These are phyloP conservation scores for Caryopteris hybrid DNA, from an alignment of 305 asterid species.

Conservation along the genomic window DNA sequence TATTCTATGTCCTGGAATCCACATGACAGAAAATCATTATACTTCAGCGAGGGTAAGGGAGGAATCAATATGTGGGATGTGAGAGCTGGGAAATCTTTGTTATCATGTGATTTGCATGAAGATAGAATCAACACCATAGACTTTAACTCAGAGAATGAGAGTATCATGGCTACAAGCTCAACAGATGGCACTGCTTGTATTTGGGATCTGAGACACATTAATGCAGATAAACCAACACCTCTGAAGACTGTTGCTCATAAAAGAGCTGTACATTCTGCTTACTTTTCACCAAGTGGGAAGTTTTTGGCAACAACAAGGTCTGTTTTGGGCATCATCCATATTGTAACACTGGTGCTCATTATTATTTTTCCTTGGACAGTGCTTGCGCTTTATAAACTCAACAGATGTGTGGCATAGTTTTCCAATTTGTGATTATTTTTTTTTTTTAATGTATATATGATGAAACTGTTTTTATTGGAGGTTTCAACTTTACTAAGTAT, in stretches of 20 bases:
- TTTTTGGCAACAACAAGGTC: constrained; percentile 89
- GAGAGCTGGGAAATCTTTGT: constrained; percentile 58
- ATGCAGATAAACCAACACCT: constrained; percentile 31
- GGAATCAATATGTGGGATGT: constrained; percentile 54
- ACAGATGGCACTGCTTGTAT: constrained; percentile 80
- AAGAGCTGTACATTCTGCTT: constrained; percentile 77
- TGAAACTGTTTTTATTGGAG: not conserved
- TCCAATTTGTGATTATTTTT: not conserved
- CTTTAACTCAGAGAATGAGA: constrained; percentile 51
- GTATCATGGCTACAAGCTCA: constrained; percentile 74
- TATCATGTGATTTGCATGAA: constrained; percentile 52
- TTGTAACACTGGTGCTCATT: not conserved
- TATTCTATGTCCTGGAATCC: constrained; percentile 51
- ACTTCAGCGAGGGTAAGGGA: constrained; percentile 64
- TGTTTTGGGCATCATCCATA: constrained; percentile 13
- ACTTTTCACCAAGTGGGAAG: constrained; percentile 85
- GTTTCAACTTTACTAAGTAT: not conserved
- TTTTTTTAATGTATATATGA: not conserved
- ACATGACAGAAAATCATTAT: constrained; percentile 46
- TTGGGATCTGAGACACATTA: constrained; percentile 79
- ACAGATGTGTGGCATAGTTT: no score
- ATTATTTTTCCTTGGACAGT: not conserved
- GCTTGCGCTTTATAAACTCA: not conserved
- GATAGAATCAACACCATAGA: constrained; percentile 71
- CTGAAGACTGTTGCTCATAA: constrained; percentile 51